Evolutionary conservation across 2,329 filamentous ascomycete species (phyloP).

Genomic region (Geosmithia morbida): DNA sequence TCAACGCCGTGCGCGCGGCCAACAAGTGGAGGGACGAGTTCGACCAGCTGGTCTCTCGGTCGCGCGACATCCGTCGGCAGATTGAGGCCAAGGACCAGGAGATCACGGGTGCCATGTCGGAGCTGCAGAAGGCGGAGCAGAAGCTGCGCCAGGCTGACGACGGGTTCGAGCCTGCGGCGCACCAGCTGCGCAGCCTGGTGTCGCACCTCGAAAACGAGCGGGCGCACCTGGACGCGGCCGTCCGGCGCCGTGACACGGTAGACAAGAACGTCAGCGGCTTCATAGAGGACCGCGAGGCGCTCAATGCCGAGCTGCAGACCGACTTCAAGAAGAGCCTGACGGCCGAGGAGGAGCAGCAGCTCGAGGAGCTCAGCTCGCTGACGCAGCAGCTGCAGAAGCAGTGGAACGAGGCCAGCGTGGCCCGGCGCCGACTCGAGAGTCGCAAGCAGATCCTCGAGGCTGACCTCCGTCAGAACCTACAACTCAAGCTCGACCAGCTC

Average conservation of each 20-base stretch:
- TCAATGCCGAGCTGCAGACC: conserved; percentile 66
- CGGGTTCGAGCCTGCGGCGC: conserved; percentile 65
- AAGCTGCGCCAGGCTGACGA: conserved; percentile 63
- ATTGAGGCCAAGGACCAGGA: conserved; percentile 75
- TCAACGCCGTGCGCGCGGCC: conserved; percentile 70
- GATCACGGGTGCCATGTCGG: conserved; percentile 74
- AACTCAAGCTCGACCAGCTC: conserved; percentile 76
- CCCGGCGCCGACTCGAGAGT: conserved; percentile 63
- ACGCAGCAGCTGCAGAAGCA: conserved; percentile 65
- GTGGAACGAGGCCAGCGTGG: conserved; percentile 59
- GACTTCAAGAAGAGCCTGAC: conserved; percentile 89
- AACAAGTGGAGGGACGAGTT: conserved; percentile 62
- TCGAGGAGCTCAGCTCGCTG: conserved; percentile 54
- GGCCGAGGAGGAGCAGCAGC: conserved; percentile 64
- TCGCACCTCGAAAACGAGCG: conserved; percentile 58
- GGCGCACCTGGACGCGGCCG: conserved; percentile 58
- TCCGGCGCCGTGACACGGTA: conserved; percentile 49
- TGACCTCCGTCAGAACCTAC: conserved; percentile 78
- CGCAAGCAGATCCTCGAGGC: conserved; percentile 75
- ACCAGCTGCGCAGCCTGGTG: conserved; percentile 65
- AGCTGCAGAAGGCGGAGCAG: conserved; percentile 72
- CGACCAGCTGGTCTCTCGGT: conserved; percentile 50
- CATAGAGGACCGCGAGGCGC: conserved; percentile 58
- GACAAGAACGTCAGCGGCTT: conserved; percentile 64
- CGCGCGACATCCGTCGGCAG: conserved; percentile 50